Evolutionary conservation across 2,329 filamentous ascomycete species (phyloP).

Genomic region (Paracorniculantispora psalliotae): DNA sequence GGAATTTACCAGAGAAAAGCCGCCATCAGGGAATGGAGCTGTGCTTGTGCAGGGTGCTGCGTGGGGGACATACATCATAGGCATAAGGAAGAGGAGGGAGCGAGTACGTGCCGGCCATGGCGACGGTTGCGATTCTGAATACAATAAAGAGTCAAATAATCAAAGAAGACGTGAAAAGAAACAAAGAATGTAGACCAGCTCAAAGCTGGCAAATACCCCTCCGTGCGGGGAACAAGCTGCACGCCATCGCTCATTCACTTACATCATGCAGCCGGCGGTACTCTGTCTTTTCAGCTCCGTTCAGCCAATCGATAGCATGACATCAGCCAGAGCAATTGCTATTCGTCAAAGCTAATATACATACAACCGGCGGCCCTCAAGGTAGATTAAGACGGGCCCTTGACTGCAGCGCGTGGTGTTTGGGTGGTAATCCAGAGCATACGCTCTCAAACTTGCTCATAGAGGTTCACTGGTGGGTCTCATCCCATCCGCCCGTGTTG

Average conservation of each 20-base stretch:
- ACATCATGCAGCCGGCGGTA: slow-evolving; percentile 2
- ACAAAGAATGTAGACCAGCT: neutral
- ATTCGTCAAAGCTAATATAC: neutral
- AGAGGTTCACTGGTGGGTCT: slow-evolving; percentile 8
- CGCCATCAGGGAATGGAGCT: too few relatives aligned
- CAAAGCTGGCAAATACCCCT: neutral
- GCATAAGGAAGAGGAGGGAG: slow-evolving; percentile 64
- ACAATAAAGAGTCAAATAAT: neutral
- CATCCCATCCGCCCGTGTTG: neutral
- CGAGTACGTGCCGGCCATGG: slow-evolving; percentile 45
- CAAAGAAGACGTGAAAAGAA: neutral
- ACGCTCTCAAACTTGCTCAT: slow-evolving; percentile 33
- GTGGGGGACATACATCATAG: slow-evolving; percentile 62
- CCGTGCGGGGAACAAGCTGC: slow-evolving; percentile 5
- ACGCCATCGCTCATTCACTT: slow-evolving; percentile 9
- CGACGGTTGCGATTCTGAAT: slow-evolving; percentile 9
- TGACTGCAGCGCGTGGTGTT: neutral
- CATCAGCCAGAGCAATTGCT: neutral
- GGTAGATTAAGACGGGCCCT: neutral
- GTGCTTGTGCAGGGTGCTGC: too few relatives aligned
- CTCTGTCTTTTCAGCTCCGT: neutral
- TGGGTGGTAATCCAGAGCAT: slow-evolving; percentile 20
- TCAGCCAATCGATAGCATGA: neutral
- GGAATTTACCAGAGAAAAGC: too few relatives aligned
- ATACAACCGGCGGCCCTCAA: neutral